Evolutionary conservation across 2,329 filamentous ascomycete genomes (phyloP).

Genomic region (Exutisphaerella laricina): DNA sequence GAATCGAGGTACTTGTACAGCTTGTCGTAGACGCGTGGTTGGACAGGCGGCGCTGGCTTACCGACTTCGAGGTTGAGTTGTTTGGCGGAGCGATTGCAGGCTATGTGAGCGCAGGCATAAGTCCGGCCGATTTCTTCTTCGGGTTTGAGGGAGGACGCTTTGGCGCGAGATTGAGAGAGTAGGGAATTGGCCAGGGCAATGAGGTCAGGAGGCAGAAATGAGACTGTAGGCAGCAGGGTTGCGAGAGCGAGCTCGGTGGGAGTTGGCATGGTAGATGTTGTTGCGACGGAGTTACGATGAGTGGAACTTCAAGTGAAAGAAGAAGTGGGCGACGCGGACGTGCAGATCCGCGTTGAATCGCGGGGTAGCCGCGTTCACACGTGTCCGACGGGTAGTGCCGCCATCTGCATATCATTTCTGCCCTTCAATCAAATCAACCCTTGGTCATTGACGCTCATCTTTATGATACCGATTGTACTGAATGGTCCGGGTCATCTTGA

Average conservation of each 20-base stretch:
- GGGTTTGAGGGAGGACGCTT: conserved; percentile 69
- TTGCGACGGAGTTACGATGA: too few relatives aligned
- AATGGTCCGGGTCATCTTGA: too few relatives aligned
- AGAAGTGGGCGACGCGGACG: too few relatives aligned
- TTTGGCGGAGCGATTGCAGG: conserved; percentile 80
- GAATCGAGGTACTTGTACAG: conserved; percentile 75
- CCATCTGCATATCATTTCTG: too few relatives aligned
- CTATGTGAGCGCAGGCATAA: conserved; percentile 82
- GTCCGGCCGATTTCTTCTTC: conserved; percentile 83
- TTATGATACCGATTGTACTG: too few relatives aligned
- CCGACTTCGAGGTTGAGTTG: conserved; percentile 70
- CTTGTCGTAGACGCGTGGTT: conserved; percentile 75
- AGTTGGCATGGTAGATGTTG: conserved; percentile 60
- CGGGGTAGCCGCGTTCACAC: too few relatives aligned
- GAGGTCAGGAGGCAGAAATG: conserved; percentile 63
- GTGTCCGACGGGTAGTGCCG: too few relatives aligned
- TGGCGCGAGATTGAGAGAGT: conserved; percentile 72
- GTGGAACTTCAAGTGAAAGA: too few relatives aligned
- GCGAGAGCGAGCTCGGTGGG: conserved; percentile 67
- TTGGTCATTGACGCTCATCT: too few relatives aligned
- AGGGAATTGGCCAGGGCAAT: conserved; percentile 66
- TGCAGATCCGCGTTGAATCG: too few relatives aligned
- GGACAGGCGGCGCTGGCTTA: conserved; percentile 68
- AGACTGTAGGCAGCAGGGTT: conserved; percentile 68
- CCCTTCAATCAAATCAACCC: too few relatives aligned